Conservation (phyloP, 805 yeast genomes). For the Spencermartinsiella europaea region DNA sequence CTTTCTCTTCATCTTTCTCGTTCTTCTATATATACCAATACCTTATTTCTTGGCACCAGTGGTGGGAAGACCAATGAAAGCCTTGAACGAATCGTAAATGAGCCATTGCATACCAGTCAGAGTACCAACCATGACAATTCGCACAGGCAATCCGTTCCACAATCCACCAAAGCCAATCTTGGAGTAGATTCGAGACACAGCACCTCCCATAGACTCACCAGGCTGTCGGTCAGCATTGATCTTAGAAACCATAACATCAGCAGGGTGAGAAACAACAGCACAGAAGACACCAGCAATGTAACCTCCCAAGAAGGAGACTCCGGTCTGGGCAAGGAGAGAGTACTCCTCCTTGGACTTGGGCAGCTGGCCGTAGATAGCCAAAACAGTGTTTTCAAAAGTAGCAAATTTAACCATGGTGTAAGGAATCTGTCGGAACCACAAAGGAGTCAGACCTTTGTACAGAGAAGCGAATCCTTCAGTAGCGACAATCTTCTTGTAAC, state of each 20-base stretch:
- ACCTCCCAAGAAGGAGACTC: constrained; percentile 93
- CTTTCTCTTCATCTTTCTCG: too few relatives aligned
- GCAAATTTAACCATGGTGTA: constrained; percentile 98
- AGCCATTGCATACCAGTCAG: constrained; percentile 97
- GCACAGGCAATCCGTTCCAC: constrained; percentile 92
- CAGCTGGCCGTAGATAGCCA: constrained; percentile 63
- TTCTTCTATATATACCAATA: too few relatives aligned
- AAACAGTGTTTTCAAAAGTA: constrained; percentile 87
- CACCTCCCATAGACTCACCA: constrained; percentile 60
- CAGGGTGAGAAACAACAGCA: constrained; percentile 95
- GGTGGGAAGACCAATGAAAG: constrained; percentile 90
- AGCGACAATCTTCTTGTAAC: constrained; percentile 61
- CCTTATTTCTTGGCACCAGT: constrained; percentile 56
- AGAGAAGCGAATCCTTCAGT: constrained; percentile 68
- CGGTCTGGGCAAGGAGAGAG: constrained; percentile 75
- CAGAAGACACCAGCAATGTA: constrained; percentile 96
- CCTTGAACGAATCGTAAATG: constrained; percentile 92
- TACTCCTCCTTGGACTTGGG: constrained; percentile 71
- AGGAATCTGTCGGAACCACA: constrained; percentile 98
- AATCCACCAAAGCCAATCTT: constrained; percentile 85
- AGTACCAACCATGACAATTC: constrained; percentile 97
- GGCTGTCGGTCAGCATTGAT: constrained; percentile 68
- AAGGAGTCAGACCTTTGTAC: constrained; percentile 84
- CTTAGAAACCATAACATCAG: constrained; percentile 97
- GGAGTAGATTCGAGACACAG: constrained; percentile 67